Base-by-base conservation (phyloP, 495 filamentous ascomycete species). In the Copromyces sp. region DNA sequence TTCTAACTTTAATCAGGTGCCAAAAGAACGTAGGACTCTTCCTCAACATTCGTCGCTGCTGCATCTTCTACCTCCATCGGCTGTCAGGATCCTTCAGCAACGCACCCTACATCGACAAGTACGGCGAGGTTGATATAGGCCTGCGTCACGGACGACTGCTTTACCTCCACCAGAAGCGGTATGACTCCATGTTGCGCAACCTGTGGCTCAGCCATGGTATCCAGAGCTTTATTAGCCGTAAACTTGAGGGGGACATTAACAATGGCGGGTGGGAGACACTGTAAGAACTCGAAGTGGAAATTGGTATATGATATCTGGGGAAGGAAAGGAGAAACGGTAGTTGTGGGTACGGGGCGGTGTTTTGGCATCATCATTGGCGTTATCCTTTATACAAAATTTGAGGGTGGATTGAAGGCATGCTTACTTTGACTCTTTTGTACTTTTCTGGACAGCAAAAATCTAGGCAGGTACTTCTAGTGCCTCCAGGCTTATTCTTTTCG, bases 251-350 rank as follows among this genome's bases (percentile, higher is more conserved):
- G 12, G 95, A 99, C 77, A 92, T 97, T 59, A 98, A 98, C 78
- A 97, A 91, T 74, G 95, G 95, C 8, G 95, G 95, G 3, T 99
- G 95, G 95, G 95, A 99, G 83, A 97, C 94, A 32, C 89, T 94
- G 70, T 93, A 71, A 81, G 40, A 11, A 69, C 3, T 37, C 7
- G 16, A 17, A 24, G 68, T 37, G 0, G 35, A 42, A 65, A 9
- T 32, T 37, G 53, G 3, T 37, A 9, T 35, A 6, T 35, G 14
- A 9, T 17, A 59, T 14, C 11, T 16, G 53, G 37, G 17, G 40
- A 53, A 72, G n/a, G 32, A 37, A 53, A 72, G n/a, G 32, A 37
- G 71, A 44, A 20, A 39, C 32, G 71, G 3, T 32, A 12, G 53
- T 3, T 65, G 14, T 37, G 53, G 29, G 53, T 65, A 14, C 53